Evolutionary conservation across 331 rosid species (phyloP), one percentile per base, ranked within the genome.

Genomic region (Acacia concinna): DNA sequence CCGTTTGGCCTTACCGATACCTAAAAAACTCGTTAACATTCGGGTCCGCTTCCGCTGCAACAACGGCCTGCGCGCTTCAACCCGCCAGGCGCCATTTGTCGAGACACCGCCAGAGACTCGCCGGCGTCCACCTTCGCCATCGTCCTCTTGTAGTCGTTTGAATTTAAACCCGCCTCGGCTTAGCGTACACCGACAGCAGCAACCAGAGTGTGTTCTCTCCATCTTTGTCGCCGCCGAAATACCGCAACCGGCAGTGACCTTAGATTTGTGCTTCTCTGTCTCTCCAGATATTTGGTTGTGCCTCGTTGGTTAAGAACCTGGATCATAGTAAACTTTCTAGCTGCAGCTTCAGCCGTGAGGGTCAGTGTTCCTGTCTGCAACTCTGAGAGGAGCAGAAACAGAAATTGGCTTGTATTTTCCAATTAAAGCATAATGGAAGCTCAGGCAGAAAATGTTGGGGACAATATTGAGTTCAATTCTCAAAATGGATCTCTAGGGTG

Each of bases 401-500:
- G 3, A 69, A 69, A 69, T 25, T 41, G 57, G 57, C 25, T 17
- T 15, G 8, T 8, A 2, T 15, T 71, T 20, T 49, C 12, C 4
- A 25, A 30, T 23, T 21, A 69, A 18, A 74, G 40, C 71, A 54
- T 1, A 70, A 85, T 85, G 88, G 28, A 52, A 46, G 27, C 17
- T 74, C 69, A 1, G 64, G 52, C 38, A 32, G 75, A 71, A 74
- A 64, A 30, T 74, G 34, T 23, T 4, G 72, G 78, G 30, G 76
- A 21, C 49, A 8, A 34, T 81, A 23, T 64, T 18, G 74, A 82
- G 28, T 15, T 79, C 28, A 46, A 46, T 76, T 59, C 86, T 57
- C 78, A 37, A 18, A 85, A 46, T 63, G 63, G 5, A 8, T 63
- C 47, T 20, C 44, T 63, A 31, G 63, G 88, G 88, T 79, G 41